phyloP scores from a whole-genome alignment of 306 rosid genomes.

The Quercus mongolica region DNA sequence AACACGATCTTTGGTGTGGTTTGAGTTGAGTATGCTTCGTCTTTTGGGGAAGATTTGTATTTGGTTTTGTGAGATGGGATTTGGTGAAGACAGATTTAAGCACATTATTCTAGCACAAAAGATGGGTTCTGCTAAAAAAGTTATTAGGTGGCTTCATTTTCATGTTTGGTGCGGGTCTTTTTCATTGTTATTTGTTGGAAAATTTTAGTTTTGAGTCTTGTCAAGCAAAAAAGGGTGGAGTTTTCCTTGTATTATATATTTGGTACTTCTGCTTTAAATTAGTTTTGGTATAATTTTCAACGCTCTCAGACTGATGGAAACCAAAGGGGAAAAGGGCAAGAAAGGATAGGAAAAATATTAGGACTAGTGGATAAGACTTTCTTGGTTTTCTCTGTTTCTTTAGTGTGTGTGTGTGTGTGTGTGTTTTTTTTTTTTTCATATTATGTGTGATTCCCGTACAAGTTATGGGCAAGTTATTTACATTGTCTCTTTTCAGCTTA shows the following conservation, averaged over 20 bases:
- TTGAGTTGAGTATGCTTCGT: not conserved
- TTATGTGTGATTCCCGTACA: not conserved
- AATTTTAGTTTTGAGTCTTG: constrained; percentile 20
- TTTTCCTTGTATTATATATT: not conserved
- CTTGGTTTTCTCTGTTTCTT: not conserved
- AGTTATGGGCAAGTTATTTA: not conserved
- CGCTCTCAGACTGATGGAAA: constrained; percentile 9
- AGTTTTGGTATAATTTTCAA: not conserved
- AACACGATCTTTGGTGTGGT: not conserved
- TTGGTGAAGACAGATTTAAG: not conserved
- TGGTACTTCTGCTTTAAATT: not conserved
- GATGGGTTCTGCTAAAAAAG: constrained; percentile 1
- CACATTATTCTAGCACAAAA: constrained; percentile 9
- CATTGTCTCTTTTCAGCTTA: constrained; percentile 29
- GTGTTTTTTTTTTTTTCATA: not conserved
- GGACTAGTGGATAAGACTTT: constrained; percentile 4
- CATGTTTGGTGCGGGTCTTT: constrained; percentile 9
- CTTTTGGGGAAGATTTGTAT: not conserved
- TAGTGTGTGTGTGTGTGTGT: not conserved
- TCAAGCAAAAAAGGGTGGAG: not conserved
- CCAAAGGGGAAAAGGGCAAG: constrained; percentile 14
- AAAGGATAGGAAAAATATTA: not conserved
- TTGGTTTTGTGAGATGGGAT: not conserved
- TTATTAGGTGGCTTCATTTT: not conserved
- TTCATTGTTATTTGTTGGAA: constrained; percentile 16